These are phyloP conservation scores for Pyrenophora teres DNA, from an alignment of 2,329 filamentous ascomycete genomes.

Conservation along the genomic window DNA sequence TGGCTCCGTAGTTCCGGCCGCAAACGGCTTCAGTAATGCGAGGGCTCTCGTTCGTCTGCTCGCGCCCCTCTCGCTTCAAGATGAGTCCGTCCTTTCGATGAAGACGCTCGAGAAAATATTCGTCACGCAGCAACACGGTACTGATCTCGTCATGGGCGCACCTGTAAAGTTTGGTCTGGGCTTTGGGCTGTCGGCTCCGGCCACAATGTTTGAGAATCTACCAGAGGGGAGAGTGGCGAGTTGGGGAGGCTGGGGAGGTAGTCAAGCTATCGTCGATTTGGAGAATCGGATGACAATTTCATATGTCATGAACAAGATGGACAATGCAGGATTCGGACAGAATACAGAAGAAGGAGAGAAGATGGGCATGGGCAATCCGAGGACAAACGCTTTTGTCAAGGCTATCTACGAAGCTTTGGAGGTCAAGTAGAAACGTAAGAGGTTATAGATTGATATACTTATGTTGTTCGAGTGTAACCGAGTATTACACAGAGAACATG, in stretches of 20 bases:
- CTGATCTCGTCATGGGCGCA: slow-evolving; percentile 13
- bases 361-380: slow-evolving; percentile 11
- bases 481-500: no score
- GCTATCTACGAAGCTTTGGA: slow-evolving; percentile 19
- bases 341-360: neutral
- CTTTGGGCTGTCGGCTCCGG: slow-evolving; percentile 5
- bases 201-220: slow-evolving; percentile 7
- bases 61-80: slow-evolving; percentile 9
- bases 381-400: slow-evolving; percentile 11
- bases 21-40: slow-evolving; percentile 21
- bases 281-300: slow-evolving; percentile 19
- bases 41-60: slow-evolving; percentile 15
- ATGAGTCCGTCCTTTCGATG: slow-evolving; percentile 7
- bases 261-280: slow-evolving; percentile 18
- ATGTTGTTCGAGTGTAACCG: no score
- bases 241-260: slow-evolving; percentile 30
- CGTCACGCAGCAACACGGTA: slow-evolving; percentile 6
- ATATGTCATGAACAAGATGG: slow-evolving; percentile 32
- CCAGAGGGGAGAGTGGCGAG: slow-evolving; percentile 16
- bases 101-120: slow-evolving; percentile 23
- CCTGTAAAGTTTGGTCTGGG: slow-evolving; percentile 17
- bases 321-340: slow-evolving; percentile 1
- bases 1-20: slow-evolving; percentile 4
- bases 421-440: neutral
- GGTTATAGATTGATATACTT: no score